Evolutionary conservation across 768 basidiomycete genomes (phyloP).

Genomic region (Boletus rubescentipes): DNA sequence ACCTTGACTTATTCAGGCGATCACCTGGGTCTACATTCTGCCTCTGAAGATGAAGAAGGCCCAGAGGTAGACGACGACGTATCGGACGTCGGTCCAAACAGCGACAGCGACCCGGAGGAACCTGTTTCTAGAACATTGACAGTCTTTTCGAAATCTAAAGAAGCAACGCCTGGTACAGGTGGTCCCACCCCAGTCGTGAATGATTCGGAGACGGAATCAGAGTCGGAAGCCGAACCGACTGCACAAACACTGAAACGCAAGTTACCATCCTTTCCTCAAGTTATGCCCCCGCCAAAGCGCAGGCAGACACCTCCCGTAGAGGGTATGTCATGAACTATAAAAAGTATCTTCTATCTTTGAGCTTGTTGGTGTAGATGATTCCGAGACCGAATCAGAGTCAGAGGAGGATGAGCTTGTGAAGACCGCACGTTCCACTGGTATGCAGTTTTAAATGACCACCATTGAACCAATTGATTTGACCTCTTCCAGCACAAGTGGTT

Average conservation of each 20-base stretch:
- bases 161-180: background rate
- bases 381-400: constrained; percentile 49
- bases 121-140: constrained; percentile 27
- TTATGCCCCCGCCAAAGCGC: constrained; percentile 17
- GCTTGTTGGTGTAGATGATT: constrained; percentile 30
- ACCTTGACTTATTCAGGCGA: constrained; percentile 27
- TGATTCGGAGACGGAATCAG: constrained; percentile 36
- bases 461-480: background rate
- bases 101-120: constrained; percentile 25
- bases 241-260: constrained; percentile 23
- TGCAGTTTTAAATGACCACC: constrained; percentile 16
- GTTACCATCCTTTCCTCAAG: constrained; percentile 15
- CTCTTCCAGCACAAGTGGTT: background rate
- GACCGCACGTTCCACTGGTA: constrained; percentile 10
- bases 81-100: constrained; percentile 16
- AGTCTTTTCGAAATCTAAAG: constrained; percentile 10
- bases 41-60: constrained; percentile 40
- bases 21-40: constrained; percentile 52
- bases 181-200: background rate
- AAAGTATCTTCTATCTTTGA: background rate
- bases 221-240: constrained; percentile 24
- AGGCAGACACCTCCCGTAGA: constrained; percentile 8
- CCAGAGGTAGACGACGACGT: constrained; percentile 22
- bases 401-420: constrained; percentile 23
- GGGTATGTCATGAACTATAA: constrained; percentile 14